These are phyloP conservation scores for Sporothrix luriei DNA, from an alignment of 2,329 filamentous ascomycete species.

Conservation along the genomic window DNA sequence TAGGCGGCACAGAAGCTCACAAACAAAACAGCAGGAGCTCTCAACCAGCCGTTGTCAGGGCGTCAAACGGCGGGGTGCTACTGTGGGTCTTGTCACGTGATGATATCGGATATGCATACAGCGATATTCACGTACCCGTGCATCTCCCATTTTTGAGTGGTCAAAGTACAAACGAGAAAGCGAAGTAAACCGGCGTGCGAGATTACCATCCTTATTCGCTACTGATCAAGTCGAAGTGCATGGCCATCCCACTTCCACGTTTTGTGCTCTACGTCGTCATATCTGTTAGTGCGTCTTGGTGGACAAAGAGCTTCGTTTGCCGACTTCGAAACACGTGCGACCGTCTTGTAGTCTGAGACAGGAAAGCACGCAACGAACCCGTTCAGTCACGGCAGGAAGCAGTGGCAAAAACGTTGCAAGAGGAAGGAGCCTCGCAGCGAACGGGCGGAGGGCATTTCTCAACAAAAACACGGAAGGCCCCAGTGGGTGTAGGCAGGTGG, in stretches of 20 bases:
- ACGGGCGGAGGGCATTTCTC: background rate
- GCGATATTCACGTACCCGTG: slow-evolving; percentile 22
- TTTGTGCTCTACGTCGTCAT: background rate
- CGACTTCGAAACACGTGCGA: slow-evolving; percentile 16
- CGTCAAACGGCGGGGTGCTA: slow-evolving; percentile 29
- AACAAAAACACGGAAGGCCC: slow-evolving; percentile 19
- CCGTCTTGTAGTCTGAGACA: slow-evolving; percentile 10
- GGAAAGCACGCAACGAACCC: slow-evolving; percentile 17
- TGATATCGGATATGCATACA: background rate
- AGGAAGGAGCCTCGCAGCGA: background rate
- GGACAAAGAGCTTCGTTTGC: slow-evolving; percentile 7
- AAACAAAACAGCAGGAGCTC: slow-evolving; percentile 33
- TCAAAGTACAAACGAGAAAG: background rate
- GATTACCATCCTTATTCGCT: background rate
- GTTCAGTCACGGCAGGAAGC: slow-evolving; percentile 19
- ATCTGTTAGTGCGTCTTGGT: background rate
- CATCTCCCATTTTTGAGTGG: background rate
- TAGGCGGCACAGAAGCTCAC: slow-evolving; percentile 26
- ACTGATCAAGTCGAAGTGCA: background rate
- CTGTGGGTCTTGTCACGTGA: slow-evolving; percentile 31
- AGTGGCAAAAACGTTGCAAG: background rate
- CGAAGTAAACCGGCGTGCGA: background rate
- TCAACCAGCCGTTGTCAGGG: slow-evolving; percentile 31
- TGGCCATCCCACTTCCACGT: background rate
- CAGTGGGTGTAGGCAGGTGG: background rate